Percentiles rank a stretch among this genome's conserved stretches.
phyloP scores from a whole-genome alignment of 2,329 filamentous ascomycete genomes.

The Aspergillus piperis region DNA sequence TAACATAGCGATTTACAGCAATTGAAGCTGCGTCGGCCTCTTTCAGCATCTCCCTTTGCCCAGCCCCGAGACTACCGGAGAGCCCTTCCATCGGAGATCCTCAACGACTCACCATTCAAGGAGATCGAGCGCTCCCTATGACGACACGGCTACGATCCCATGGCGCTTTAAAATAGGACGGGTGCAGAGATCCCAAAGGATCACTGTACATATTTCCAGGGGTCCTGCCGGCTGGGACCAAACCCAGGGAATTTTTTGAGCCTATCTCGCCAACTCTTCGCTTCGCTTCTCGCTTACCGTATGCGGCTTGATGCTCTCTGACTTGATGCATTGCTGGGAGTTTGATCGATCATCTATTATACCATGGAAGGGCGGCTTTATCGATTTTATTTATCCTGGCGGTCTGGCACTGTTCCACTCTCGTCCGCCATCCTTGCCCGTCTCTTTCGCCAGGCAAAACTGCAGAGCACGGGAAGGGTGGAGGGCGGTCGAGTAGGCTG shows the following conservation, averaged over 20 bases:
- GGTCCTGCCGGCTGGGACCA: slow-evolving; percentile 24
- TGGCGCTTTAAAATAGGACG: background rate
- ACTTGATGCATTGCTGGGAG: slow-evolving; percentile 35
- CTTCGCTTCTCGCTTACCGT: slow-evolving; percentile 14
- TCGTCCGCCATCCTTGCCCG: slow-evolving; percentile 4
- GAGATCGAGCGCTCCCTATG: slow-evolving; percentile 18
- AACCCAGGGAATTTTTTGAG: slow-evolving; percentile 10
- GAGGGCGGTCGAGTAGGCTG: background rate
- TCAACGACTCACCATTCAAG: slow-evolving; percentile 31
- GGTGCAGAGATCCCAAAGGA: slow-evolving; percentile 6
- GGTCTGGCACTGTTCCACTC: slow-evolving; percentile 12
- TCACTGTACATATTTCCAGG: slow-evolving; percentile 12
- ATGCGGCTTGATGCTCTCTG: slow-evolving; percentile 18
- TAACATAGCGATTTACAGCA: slow-evolving; percentile 22
- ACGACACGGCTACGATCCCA: slow-evolving; percentile 7
- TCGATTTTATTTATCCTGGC: slow-evolving; percentile 17
- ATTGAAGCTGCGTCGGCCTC: slow-evolving; percentile 42
- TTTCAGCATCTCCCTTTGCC: slow-evolving; percentile 43
- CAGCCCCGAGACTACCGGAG: slow-evolving; percentile 42
- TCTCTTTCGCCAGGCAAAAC: background rate
- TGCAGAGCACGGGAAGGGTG: background rate
- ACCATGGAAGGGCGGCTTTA: slow-evolving; percentile 27
- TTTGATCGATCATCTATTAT: slow-evolving; percentile 28
- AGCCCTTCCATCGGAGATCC: slow-evolving; percentile 35
- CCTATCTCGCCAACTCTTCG: slow-evolving; percentile 10